These are phyloP conservation scores for Polytolypa hystricis DNA, from an alignment of 2,329 filamentous ascomycete species.

Conservation along the genomic window DNA sequence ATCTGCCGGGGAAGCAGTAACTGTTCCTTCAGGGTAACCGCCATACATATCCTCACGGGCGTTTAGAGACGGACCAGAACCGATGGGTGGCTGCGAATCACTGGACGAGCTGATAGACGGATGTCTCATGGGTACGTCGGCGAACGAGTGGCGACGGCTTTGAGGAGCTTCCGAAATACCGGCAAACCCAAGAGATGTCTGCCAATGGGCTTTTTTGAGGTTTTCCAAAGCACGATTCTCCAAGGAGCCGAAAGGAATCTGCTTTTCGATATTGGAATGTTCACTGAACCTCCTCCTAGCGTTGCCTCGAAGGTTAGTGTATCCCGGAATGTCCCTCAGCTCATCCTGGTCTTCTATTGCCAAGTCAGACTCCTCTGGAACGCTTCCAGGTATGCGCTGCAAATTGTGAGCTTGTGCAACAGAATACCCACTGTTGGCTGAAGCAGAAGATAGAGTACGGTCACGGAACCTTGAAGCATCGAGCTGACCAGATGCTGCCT, in stretches of 20 bases:
- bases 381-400: constrained; percentile 31
- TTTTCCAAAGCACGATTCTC: constrained; percentile 37
- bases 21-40: constrained; percentile 25
- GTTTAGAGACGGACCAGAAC: constrained; percentile 15
- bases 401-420: constrained; percentile 21
- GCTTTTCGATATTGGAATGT: constrained; percentile 33
- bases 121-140: constrained; percentile 39
- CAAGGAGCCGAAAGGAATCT: constrained; percentile 25
- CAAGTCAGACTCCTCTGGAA: constrained; percentile 34
- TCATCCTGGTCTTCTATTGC: constrained; percentile 37
- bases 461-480: constrained; percentile 28
- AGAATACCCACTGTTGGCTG: constrained; percentile 24
- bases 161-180: constrained; percentile 36
- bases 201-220: constrained; percentile 39
- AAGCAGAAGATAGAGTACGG: constrained; percentile 31
- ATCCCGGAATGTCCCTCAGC: constrained; percentile 28
- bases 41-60: constrained; percentile 29
- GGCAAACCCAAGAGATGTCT: constrained; percentile 40
- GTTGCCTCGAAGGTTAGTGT: constrained; percentile 28
- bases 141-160: constrained; percentile 42
- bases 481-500: constrained; percentile 30
- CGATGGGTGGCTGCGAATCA: constrained; percentile 19
- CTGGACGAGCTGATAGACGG: constrained; percentile 31
- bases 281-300: constrained; percentile 34
- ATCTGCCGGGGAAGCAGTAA: constrained; percentile 27